Conservation (phyloP, 768 basidiomycete genomes). For the Termitomyces sp. region DNA sequence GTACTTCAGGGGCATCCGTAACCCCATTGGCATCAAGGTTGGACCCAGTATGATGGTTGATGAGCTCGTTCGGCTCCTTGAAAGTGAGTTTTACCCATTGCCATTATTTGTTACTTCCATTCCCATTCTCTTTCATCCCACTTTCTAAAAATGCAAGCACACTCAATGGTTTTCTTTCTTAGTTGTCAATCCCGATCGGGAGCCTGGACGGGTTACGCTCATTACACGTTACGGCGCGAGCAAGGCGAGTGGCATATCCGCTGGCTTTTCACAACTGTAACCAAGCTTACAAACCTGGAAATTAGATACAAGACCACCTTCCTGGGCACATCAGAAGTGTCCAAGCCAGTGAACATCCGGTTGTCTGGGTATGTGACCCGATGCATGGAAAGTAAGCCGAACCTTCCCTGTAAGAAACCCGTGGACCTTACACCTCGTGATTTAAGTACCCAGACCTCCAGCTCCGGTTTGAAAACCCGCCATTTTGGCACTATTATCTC, state of each 20-base stretch:
- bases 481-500: slow-evolving; percentile 86
- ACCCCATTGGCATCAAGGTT: slow-evolving; percentile 95
- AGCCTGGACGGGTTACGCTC: slow-evolving; percentile 80
- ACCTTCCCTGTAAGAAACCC: neutral
- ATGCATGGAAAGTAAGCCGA: slow-evolving; percentile 95
- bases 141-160: neutral
- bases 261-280: neutral
- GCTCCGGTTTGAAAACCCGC: slow-evolving; percentile 83
- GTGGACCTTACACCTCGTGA: neutral
- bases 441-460: slow-evolving; percentile 79
- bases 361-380: slow-evolving; percentile 94
- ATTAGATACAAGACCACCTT: slow-evolving; percentile 73
- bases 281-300: neutral
- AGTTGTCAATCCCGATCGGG: slow-evolving; percentile 89
- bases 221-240: slow-evolving; percentile 93
- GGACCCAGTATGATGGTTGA: slow-evolving; percentile 82
- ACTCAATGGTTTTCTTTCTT: neutral
- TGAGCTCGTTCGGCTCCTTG: slow-evolving; percentile 74
- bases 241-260: slow-evolving; percentile 49
- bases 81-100: slow-evolving; percentile 49
- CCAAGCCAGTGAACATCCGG: slow-evolving; percentile 76
- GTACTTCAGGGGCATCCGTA: slow-evolving; percentile 89
- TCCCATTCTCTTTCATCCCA: neutral
- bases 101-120: neutral
- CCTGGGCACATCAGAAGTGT: slow-evolving; percentile 82